Evolutionary conservation across 352 stramenopile genomes (phyloP), one percentile per base, ranked within the genome.

Genomic region (Phytophthora multivora): DNA sequence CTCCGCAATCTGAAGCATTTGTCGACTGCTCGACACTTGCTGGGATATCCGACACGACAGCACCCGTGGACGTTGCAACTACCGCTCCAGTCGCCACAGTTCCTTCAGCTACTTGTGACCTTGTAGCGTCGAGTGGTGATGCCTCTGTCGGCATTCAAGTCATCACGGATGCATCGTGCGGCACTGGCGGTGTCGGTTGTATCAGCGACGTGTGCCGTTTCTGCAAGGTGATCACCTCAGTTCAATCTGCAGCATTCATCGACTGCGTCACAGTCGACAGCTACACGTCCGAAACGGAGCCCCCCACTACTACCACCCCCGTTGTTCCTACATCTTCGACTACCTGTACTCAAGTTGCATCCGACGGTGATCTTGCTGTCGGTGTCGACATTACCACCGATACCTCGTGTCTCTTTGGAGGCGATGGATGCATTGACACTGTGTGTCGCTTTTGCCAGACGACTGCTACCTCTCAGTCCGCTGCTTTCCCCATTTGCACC

Each of bases 381-480:
- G 73, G 73, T 0, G 74, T 82, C 33, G 36, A 60, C 19, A 63
- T 79, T 18, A 21, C 59, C 18, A 61, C 59, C 0, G 73, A 83
- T 13, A 23, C 26, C 6, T 38, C 59, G 9, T 80, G 71, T 41
- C 18, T 8, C 18, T 36, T 5, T n/a, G 73, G 71, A 16, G 73
- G 71, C 33, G n/a, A 72, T 13, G 74, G 74, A 19, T 83, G 74
- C 35, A 69, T 80, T 3, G 54, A 77, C 13, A 47, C 47, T 6
- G 54, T 72, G 0, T 83, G 73, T 56, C 71, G 71, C 30, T 80
- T 72, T 59, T 82, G 73, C 66, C 71, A 83, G 35, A 33, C 50
- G 6, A 51, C 21, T 2, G 36, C 15, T 19, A 77, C 73, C 1
- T 12, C 25, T 15, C 43, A 70, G 41, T 82, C 66, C 2, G 15